Evolutionary conservation across 2,329 filamentous ascomycete genomes (phyloP).

Genomic region (Sclerotinia glacialis): DNA sequence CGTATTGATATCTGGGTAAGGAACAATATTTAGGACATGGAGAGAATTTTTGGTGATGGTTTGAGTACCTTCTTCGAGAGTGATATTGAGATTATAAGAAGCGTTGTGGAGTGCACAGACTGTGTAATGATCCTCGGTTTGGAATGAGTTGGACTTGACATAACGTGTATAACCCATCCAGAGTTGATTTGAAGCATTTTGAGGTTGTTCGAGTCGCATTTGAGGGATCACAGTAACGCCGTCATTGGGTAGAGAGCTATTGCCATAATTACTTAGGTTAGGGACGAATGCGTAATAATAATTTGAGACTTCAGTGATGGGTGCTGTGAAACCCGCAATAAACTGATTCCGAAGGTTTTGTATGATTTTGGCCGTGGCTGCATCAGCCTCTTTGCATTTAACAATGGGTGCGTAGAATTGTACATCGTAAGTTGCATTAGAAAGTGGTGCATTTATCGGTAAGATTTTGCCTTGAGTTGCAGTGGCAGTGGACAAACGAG

Average conservation of each 20-base stretch:
- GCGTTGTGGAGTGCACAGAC: constrained; percentile 26
- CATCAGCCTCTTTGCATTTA: constrained; percentile 25
- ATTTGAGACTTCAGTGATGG: constrained; percentile 18
- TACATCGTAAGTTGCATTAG: constrained; percentile 26
- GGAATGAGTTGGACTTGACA: constrained; percentile 7
- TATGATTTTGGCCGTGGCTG: constrained; percentile 19
- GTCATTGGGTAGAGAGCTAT: constrained; percentile 1
- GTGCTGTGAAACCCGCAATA: neutral
- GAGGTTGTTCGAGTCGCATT: constrained; percentile 23
- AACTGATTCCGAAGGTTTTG: constrained; percentile 10
- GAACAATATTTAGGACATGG: constrained; percentile 6
- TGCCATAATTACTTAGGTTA: constrained; percentile 18
- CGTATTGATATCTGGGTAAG: constrained; percentile 21
- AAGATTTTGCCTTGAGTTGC: constrained; percentile 27
- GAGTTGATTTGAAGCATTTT: constrained; percentile 26
- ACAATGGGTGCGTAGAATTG: constrained; percentile 28
- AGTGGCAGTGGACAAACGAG: constrained; percentile 24
- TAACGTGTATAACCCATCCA: constrained; percentile 25
- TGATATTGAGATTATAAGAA: constrained; percentile 25
- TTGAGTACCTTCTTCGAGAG: constrained; percentile 24
- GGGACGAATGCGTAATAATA: constrained; percentile 28
- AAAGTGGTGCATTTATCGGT: constrained; percentile 21
- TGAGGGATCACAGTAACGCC: neutral
- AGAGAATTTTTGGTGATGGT: constrained; percentile 18
- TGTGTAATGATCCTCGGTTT: constrained; percentile 18